These are phyloP conservation scores for Kondoa malvinella DNA, from an alignment of 768 basidiomycete species.

Conservation along the genomic window DNA sequence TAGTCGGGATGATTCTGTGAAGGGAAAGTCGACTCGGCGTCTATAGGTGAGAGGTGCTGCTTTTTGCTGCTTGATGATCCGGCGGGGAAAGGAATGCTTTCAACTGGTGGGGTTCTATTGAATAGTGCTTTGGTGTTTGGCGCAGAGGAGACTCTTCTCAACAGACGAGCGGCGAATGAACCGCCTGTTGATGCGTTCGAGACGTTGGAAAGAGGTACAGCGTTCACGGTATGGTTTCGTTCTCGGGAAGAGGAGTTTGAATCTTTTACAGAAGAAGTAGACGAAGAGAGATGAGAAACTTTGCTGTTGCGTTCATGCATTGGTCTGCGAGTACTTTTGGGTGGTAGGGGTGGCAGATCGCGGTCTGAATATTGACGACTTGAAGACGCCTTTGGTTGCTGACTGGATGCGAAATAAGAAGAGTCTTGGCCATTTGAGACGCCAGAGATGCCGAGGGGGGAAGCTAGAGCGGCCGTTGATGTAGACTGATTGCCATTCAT, in stretches of 20 bases:
- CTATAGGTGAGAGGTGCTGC: slow-evolving; percentile 28
- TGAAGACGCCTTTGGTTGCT: background rate
- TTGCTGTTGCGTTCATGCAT: background rate
- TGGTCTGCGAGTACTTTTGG: background rate
- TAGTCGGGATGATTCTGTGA: slow-evolving; percentile 61
- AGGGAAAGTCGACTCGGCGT: slow-evolving; percentile 37
- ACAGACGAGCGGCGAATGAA: slow-evolving; percentile 40
- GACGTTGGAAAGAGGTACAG: background rate
- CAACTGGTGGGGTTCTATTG: slow-evolving; percentile 21
- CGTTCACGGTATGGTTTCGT: background rate
- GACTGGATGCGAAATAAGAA: background rate
- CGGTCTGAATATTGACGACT: background rate
- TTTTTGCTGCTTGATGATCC: slow-evolving; percentile 40
- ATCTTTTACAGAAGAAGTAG: background rate
- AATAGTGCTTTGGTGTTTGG: slow-evolving; percentile 91
- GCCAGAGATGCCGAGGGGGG: background rate
- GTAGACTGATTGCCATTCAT: background rate
- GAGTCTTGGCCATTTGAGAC: background rate
- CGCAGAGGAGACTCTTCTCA: slow-evolving; percentile 87
- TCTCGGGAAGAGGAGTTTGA: background rate
- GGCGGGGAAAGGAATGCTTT: slow-evolving; percentile 26
- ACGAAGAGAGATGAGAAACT: background rate
- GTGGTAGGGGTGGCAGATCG: background rate
- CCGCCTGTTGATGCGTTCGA: background rate
- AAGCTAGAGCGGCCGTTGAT: background rate